Percentiles rank a stretch among this genome's conserved stretches.
Conservation (phyloP, 306 rosid genomes). For the Cicer judaicum region DNA sequence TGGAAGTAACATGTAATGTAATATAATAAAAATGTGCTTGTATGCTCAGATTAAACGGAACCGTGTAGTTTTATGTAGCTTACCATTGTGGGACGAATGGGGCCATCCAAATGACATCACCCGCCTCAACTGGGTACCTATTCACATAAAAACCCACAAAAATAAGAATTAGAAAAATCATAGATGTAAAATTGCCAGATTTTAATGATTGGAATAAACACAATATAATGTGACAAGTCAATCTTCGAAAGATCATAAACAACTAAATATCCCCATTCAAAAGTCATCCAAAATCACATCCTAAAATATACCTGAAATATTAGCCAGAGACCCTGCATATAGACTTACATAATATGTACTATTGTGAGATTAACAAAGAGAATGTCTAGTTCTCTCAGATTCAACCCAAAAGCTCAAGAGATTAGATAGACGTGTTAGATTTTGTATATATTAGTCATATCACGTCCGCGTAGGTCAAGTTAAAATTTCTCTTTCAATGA, state of each 20-base stretch:
- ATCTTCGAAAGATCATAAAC: background rate
- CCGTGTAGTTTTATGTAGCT: background rate
- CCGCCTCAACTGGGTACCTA: constrained; percentile 95
- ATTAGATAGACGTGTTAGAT: constrained; percentile 16
- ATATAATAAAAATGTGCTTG: constrained; percentile 6
- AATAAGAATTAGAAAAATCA: background rate
- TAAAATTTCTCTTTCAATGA: constrained; percentile 38
- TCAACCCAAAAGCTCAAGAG: constrained; percentile 10
- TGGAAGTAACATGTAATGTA: constrained; percentile 18
- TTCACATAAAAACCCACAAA: constrained; percentile 14
- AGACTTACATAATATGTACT: background rate
- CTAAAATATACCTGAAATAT: background rate
- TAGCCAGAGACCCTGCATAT: background rate
- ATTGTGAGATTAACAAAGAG: background rate
- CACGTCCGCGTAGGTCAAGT: constrained; percentile 7
- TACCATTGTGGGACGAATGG: constrained; percentile 98
- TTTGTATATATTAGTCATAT: constrained; percentile 28
- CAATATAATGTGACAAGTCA: background rate
- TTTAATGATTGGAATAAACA: constrained; percentile 35
- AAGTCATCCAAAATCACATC: constrained; percentile 10
- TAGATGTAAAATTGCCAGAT: background rate
- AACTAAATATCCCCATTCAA: constrained; percentile 4
- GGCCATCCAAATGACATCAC: constrained; percentile 98
- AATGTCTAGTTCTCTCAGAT: background rate
- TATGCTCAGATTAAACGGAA: background rate